phyloP scores from a whole-genome alignment of 345 rosid genomes.

The Camelina sativa region DNA sequence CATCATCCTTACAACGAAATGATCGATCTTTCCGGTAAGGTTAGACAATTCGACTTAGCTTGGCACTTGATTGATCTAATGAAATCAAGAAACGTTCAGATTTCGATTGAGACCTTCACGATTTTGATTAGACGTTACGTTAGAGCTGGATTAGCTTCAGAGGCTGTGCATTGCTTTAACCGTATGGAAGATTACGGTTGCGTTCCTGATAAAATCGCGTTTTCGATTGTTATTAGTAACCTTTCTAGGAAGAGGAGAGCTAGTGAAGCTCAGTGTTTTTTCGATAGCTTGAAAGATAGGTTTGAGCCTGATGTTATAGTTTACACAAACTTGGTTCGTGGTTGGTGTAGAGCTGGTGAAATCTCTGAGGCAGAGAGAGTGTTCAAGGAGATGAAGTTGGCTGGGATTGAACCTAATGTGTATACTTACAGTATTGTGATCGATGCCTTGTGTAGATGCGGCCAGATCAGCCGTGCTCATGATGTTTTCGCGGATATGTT shows the following conservation, averaged over 20 bases:
- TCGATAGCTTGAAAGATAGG: conserved; percentile 60
- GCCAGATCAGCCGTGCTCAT: conserved; percentile 81
- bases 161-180: conserved; percentile 90
- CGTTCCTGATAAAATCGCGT: conserved; percentile 70
- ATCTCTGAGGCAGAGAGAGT: conserved; percentile 74
- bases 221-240: conserved; percentile 70
- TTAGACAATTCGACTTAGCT: conserved; percentile 70
- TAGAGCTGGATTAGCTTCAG: conserved; percentile 81
- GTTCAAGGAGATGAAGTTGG: conserved; percentile 75
- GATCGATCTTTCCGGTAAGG: conserved; percentile 84
- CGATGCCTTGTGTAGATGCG: conserved; percentile 81
- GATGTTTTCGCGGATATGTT: conserved; percentile 94
- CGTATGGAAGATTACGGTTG: conserved; percentile 95
- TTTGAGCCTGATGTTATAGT: conserved; percentile 79
- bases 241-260: conserved; percentile 79
- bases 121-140: conserved; percentile 80
- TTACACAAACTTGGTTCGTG: conserved; percentile 77
- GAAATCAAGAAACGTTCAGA: conserved; percentile 65
- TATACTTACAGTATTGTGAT: conserved; percentile 83
- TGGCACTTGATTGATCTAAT: conserved; percentile 78
- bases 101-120: conserved; percentile 65
- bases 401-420: conserved; percentile 81
- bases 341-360: conserved; percentile 86
- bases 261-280: conserved; percentile 78
- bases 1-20: conserved; percentile 81